phyloP scores from a whole-genome alignment of 2,329 filamentous ascomycete species.

The Diaporthe humulicola region DNA sequence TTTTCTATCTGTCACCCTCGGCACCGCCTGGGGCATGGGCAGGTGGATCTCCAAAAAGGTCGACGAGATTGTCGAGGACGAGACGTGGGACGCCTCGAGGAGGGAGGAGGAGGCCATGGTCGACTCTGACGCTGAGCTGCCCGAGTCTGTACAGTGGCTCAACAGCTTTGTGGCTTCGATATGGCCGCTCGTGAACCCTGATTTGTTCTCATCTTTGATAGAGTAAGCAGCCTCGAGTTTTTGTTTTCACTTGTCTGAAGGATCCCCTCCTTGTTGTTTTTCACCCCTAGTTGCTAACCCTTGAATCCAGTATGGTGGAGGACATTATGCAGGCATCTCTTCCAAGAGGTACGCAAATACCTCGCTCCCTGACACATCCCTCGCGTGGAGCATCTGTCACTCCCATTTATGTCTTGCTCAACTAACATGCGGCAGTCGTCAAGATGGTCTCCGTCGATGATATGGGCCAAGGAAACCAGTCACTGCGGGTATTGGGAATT shows the following conservation, averaged over 20 bases:
- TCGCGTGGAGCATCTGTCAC: too few relatives aligned
- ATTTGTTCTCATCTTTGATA: constrained; percentile 76
- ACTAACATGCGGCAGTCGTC: constrained; percentile 57
- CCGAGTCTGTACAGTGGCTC: constrained; percentile 79
- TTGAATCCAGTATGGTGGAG: constrained; percentile 66
- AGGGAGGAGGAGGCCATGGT: constrained; percentile 62
- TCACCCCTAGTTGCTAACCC: too few relatives aligned
- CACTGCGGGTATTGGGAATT: constrained; percentile 77
- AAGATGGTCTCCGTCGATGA: constrained; percentile 84
- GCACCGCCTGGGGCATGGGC: constrained; percentile 56
- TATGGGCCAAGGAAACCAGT: constrained; percentile 80
- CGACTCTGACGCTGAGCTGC: constrained; percentile 60
- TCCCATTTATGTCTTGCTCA: neutral
- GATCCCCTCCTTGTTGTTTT: too few relatives aligned
- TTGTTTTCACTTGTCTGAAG: neutral
- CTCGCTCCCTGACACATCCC: too few relatives aligned
- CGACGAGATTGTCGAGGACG: constrained; percentile 74
- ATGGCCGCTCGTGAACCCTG: constrained; percentile 82
- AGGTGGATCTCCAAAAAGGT: constrained; percentile 74
- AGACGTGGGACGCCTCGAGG: constrained; percentile 76
- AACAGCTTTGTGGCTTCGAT: constrained; percentile 77
- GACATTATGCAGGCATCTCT: constrained; percentile 85
- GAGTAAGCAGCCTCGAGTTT: constrained; percentile 54
- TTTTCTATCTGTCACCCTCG: constrained; percentile 51
- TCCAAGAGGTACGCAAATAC: constrained; percentile 58